Evolutionary conservation across 257 asterid genomes (phyloP), one percentile per base, ranked within the genome.

Genomic region (Salvia hispanica): DNA sequence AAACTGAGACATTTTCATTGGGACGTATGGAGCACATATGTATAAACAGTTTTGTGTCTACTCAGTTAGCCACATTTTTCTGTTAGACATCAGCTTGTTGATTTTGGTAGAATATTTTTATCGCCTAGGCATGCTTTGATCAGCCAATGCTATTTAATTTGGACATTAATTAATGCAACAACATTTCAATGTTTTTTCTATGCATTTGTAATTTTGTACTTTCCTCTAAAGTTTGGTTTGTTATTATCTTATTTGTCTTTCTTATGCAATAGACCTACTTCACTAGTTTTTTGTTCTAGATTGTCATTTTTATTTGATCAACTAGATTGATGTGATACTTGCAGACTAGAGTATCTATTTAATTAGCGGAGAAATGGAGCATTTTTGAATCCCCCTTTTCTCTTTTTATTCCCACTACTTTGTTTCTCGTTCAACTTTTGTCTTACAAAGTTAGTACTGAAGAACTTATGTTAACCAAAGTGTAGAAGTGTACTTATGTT

Each of bases 401-500:
- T 18, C 46, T 46, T 18, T 54, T 21, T 37, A 10, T 54, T 25
- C 37, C 15, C 15, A 25, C 18, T 54, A 54, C 39, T 54, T 25
- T 10, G 4, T 10, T 12, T 7, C 18, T 16, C 9, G 31, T 51
- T 33, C 57, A 7, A 51, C 2, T 51, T 51, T 3, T 56, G 11
- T 11, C 11, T 31, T 31, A 13, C 21, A 5, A 21, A 10, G 61
- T 31, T 15, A 54, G 59, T 25, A 10, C 13, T 34, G 1, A 52
- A 18, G n/a, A 18, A 16, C 34, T 39, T 65, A 66, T 62, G 47
- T 54, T 33, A 7, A 44, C 14, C 12, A 18, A 12, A 58, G 36
- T 67, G 43, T 4, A 6, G 31, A 45, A 62, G 14, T 25, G 60
- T 12, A 31, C 43, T 66, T 62, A 28, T 44, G 33, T 44, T 58